These are phyloP conservation scores for Stagonosporopsis tanaceti DNA, from an alignment of 2,329 filamentous ascomycete species.

Conservation along the genomic window DNA sequence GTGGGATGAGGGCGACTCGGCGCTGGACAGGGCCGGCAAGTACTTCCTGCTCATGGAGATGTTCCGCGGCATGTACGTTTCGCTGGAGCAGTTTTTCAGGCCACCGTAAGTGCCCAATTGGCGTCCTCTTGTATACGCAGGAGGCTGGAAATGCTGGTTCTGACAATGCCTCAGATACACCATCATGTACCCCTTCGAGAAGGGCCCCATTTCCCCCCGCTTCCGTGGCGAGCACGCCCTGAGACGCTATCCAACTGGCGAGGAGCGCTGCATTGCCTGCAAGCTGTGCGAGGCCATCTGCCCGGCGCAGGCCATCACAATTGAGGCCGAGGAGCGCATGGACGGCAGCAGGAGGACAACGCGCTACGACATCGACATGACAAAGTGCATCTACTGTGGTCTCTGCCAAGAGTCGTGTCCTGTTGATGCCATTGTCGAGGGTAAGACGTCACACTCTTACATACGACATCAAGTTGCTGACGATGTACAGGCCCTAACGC, in stretches of 20 bases:
- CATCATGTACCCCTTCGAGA: slow-evolving; percentile 98
- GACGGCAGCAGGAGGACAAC: slow-evolving; percentile 95
- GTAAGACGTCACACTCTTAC: slow-evolving; percentile 54
- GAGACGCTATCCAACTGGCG: slow-evolving; percentile 93
- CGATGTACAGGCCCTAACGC: slow-evolving; percentile 67
- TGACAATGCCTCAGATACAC: slow-evolving; percentile 74
- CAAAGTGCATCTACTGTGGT: slow-evolving; percentile 99
- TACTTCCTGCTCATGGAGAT: slow-evolving; percentile 97
- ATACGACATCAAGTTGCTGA: slow-evolving; percentile 24
- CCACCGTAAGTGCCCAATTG: slow-evolving; percentile 77
- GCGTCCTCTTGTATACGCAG: slow-evolving; percentile 14
- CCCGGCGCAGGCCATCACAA: slow-evolving; percentile 97
- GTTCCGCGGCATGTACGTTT: slow-evolving; percentile 96
- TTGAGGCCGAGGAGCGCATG: slow-evolving; percentile 97
- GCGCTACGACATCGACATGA: slow-evolving; percentile 99
- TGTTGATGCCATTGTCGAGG: slow-evolving; percentile 90
- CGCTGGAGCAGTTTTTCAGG: slow-evolving; percentile 97
- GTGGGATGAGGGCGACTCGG: slow-evolving; percentile 84
- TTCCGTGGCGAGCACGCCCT: slow-evolving; percentile 99
- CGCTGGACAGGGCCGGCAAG: slow-evolving; percentile 84
- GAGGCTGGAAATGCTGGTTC: slow-evolving; percentile 10
- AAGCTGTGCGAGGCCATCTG: slow-evolving; percentile 99
- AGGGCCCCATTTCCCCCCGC: slow-evolving; percentile 95
- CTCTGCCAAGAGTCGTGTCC: slow-evolving; percentile 99
- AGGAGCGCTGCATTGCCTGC: slow-evolving; percentile 99